A percentile compares a stretch with the other conserved stretches of the same genome.
Conservation (phyloP, 1,284 basidiomycete genomes). For the Boletus sp. region DNA sequence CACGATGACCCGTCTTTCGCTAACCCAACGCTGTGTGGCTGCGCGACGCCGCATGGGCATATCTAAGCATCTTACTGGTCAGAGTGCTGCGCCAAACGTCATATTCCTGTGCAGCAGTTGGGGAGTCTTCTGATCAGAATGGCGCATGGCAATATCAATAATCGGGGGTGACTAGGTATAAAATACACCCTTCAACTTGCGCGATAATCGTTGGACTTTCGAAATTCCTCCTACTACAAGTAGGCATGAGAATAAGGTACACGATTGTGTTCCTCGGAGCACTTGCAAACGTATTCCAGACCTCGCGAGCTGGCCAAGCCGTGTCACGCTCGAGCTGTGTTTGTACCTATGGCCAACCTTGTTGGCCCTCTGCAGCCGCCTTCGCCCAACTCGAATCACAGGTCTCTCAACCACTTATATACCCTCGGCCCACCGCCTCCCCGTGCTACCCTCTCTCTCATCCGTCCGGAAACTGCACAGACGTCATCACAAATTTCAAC, state of each 20-base stretch:
- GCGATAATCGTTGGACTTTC: background rate
- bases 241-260: constrained; percentile 6
- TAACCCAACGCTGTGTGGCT: background rate
- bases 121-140: too few species aligned
- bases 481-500: constrained; percentile 32
- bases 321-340: constrained; percentile 10
- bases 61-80: background rate
- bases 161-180: background rate
- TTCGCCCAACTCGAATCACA: constrained; percentile 39
- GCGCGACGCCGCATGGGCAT: background rate
- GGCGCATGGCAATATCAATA: background rate
- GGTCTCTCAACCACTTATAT: constrained; percentile 38
- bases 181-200: background rate
- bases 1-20: background rate
- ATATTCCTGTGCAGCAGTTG: background rate
- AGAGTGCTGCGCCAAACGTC: background rate
- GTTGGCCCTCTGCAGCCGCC: constrained; percentile 45
- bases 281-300: background rate
- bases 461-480: constrained; percentile 32
- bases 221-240: too few species aligned
- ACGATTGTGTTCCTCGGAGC: constrained; percentile 3
- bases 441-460: constrained; percentile 31
- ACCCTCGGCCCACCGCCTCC: constrained; percentile 32
- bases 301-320: background rate
- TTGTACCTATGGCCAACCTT: constrained; percentile 29